Conservation (phyloP, 768 basidiomycete species). For the Hericium rajendrae region DNA sequence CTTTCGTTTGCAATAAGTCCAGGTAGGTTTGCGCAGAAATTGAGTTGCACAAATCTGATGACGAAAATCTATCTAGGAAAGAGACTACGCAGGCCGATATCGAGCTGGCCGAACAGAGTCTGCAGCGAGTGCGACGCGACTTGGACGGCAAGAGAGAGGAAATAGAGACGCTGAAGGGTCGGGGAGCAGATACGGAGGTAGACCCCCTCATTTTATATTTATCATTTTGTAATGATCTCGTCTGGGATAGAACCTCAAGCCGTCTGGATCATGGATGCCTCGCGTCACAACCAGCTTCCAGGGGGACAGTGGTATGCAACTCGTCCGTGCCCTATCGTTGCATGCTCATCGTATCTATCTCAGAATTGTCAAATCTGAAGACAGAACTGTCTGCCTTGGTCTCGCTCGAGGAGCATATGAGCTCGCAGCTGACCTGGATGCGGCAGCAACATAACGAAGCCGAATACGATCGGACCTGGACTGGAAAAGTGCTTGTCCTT, state of each 20-base stretch:
- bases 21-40: constrained; percentile 14
- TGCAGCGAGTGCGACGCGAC: constrained; percentile 53
- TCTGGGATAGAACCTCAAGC: background rate
- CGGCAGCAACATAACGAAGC: constrained; percentile 5
- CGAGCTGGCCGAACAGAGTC: constrained; percentile 43
- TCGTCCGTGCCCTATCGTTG: background rate
- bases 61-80: constrained; percentile 15
- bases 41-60: background rate
- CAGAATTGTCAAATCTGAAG: constrained; percentile 13
- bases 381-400: constrained; percentile 9
- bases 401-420: constrained; percentile 12
- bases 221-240: background rate
- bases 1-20: constrained; percentile 24
- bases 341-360: background rate
- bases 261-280: constrained; percentile 32
- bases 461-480: constrained; percentile 8
- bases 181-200: constrained; percentile 21
- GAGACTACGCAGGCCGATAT: constrained; percentile 44
- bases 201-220: background rate
- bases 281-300: constrained; percentile 42
- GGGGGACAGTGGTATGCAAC: constrained; percentile 27
- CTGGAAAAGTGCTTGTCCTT: constrained; percentile 8
- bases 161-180: constrained; percentile 15
- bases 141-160: constrained; percentile 32
- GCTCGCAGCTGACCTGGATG: constrained; percentile 3